Evolutionary conservation across 225 moss, liverwort and hornwort genomes (phyloP).

Genomic region (Physcomitrellopsis africana): DNA sequence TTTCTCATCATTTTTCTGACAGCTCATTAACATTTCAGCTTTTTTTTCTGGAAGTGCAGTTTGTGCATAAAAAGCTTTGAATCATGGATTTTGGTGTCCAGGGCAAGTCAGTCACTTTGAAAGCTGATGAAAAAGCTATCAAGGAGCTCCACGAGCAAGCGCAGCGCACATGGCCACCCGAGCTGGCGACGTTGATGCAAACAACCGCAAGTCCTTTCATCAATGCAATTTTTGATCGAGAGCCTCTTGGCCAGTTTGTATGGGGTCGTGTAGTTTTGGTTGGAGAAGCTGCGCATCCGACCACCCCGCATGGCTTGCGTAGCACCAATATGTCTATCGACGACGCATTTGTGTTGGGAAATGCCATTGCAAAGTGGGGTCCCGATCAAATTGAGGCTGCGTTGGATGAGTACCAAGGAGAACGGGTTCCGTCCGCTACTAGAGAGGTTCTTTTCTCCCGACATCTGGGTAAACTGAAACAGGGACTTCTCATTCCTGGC

Average conservation of each 20-base stretch:
- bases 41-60: neutral
- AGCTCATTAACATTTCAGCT: neutral
- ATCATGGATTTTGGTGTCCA: conserved; percentile 22
- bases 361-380: conserved; percentile 52
- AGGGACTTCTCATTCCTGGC: conserved; percentile 49
- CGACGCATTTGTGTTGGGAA: conserved; percentile 67
- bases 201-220: conserved; percentile 62
- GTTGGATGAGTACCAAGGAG: conserved; percentile 58
- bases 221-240: conserved; percentile 77
- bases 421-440: conserved; percentile 48
- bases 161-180: conserved; percentile 57
- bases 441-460: conserved; percentile 78
- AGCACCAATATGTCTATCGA: conserved; percentile 85
- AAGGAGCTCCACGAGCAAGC: conserved; percentile 60
- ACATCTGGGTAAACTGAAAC: conserved; percentile 62
- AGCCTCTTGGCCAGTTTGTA: conserved; percentile 64
- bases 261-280: conserved; percentile 74
- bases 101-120: conserved; percentile 66
- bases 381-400: conserved; percentile 31
- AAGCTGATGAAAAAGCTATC: conserved; percentile 47
- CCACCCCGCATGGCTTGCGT: conserved; percentile 72
- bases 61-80: neutral
- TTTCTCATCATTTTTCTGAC: neutral
- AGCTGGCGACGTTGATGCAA: conserved; percentile 63
- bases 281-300: conserved; percentile 93